phyloP scores from a whole-genome alignment of 164 flowering plant genomes.

The Malania oleifera region DNA sequence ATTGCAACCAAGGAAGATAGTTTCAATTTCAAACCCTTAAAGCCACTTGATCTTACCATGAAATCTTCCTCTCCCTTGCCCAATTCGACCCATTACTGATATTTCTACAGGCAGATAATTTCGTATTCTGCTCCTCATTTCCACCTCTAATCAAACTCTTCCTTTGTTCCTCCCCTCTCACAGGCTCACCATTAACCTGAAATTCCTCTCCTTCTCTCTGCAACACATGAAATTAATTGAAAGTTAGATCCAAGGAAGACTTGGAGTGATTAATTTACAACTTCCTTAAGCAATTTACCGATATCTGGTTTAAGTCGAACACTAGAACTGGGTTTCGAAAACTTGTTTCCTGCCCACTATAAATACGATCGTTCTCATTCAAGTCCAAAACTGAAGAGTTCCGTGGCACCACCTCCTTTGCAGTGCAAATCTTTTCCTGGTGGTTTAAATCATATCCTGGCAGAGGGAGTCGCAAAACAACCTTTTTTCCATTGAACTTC shows the following conservation, averaged over 20 bases:
- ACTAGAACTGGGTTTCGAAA: constrained; percentile 14
- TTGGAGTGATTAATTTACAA: neutral
- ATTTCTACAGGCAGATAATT: constrained; percentile 48
- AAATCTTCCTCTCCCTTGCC: constrained; percentile 64
- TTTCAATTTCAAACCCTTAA: constrained; percentile 51
- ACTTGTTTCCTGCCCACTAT: constrained; percentile 1
- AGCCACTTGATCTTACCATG: constrained; percentile 92
- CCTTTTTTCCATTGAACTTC: constrained; percentile 15
- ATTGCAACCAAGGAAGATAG: constrained; percentile 1
- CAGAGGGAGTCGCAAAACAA: neutral
- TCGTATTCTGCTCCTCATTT: constrained; percentile 45
- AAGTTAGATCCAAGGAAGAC: neutral
- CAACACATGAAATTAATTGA: neutral
- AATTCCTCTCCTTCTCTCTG: constrained; percentile 50
- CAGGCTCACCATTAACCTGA: constrained; percentile 25
- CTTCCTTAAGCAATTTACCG: constrained; percentile 32
- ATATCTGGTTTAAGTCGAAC: constrained; percentile 72
- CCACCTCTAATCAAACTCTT: constrained; percentile 24
- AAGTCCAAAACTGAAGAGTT: constrained; percentile 5
- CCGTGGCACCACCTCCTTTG: constrained; percentile 11
- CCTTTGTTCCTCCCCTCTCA: constrained; percentile 33
- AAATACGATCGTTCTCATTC: neutral
- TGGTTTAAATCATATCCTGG: constrained; percentile 23
- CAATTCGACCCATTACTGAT: constrained; percentile 44
- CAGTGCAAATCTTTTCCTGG: constrained; percentile 9